Evolutionary conservation across 2,329 filamentous ascomycete species (phyloP).

Genomic region (Arthroderma uncinatum): DNA sequence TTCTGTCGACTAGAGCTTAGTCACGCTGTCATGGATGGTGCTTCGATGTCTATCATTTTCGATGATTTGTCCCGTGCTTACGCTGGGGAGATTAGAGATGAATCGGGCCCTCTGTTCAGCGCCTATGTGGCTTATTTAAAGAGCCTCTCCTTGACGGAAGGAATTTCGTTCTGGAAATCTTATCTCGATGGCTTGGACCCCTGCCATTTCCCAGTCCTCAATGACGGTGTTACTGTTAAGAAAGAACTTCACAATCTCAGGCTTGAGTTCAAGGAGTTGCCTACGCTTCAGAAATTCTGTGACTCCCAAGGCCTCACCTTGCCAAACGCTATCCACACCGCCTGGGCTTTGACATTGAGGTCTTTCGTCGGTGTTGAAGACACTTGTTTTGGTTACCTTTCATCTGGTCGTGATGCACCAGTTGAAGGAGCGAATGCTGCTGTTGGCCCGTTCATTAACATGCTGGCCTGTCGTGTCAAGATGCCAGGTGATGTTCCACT

Average conservation of each 20-base stretch:
- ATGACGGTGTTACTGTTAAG: slow-evolving; percentile 18
- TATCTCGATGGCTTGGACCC: slow-evolving; percentile 28
- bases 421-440: slow-evolving; percentile 15
- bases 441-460: slow-evolving; percentile 20
- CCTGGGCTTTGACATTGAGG: slow-evolving; percentile 57
- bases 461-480: slow-evolving; percentile 15
- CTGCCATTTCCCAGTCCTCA: slow-evolving; percentile 28
- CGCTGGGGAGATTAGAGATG: slow-evolving; percentile 29
- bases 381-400: slow-evolving; percentile 21
- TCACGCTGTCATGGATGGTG: slow-evolving; percentile 43
- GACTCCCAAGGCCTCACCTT: slow-evolving; percentile 37
- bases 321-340: slow-evolving; percentile 52
- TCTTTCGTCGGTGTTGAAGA: slow-evolving; percentile 58
- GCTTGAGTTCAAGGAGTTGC: slow-evolving; percentile 22
- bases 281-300: slow-evolving; percentile 30
- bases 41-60: slow-evolving; percentile 40
- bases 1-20: slow-evolving; percentile 42
- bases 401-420: slow-evolving; percentile 17
- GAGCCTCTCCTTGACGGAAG: slow-evolving; percentile 18
- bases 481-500: slow-evolving; percentile 23
- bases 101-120: slow-evolving; percentile 27
- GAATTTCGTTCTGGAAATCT: slow-evolving; percentile 29
- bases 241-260: slow-evolving; percentile 24
- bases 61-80: slow-evolving; percentile 39
- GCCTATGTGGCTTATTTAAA: slow-evolving; percentile 26